A percentile compares a stretch with the other conserved stretches of the same genome.
These are phyloP conservation scores for Penicillium sp. DNA, from an alignment of 2,329 filamentous ascomycete genomes.

Conservation along the genomic window DNA sequence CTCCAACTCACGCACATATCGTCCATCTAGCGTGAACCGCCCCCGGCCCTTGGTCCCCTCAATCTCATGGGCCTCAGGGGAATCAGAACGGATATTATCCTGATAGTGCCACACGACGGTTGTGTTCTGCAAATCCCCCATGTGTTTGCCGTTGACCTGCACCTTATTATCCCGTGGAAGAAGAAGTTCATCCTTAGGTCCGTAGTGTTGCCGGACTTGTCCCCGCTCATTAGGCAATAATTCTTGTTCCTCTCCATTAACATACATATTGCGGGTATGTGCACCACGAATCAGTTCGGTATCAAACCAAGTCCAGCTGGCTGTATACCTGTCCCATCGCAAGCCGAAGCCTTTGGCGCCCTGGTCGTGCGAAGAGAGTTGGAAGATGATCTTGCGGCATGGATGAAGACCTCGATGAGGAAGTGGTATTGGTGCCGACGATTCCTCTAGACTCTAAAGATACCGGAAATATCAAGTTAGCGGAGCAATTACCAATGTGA, in stretches of 20 bases:
- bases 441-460: conserved; percentile 14
- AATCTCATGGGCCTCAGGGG: conserved; percentile 33
- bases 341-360: conserved; percentile 23
- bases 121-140: conserved; percentile 21
- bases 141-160: conserved; percentile 32
- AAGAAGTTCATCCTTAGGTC: conserved; percentile 27
- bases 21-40: conserved; percentile 36
- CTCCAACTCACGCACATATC: conserved; percentile 32
- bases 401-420: conserved; percentile 38
- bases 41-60: conserved; percentile 35
- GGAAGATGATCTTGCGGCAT: conserved; percentile 42
- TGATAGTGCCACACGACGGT: conserved; percentile 38
- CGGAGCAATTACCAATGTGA: conserved; percentile 7
- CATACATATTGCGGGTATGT: conserved; percentile 21
- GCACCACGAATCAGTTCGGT: conserved; percentile 31
- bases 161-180: conserved; percentile 30
- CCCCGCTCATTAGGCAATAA: conserved; percentile 16
- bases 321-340: conserved; percentile 23
- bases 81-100: conserved; percentile 32
- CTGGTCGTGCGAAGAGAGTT: conserved; percentile 38
- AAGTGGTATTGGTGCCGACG: conserved; percentile 23
- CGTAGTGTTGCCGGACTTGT: conserved; percentile 15
- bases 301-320: conserved; percentile 42
- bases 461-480: neutral
- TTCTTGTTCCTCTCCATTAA: conserved; percentile 13